A percentile compares a stretch with the other conserved stretches of the same genome.
These are phyloP conservation scores for Aspergillus glaucus DNA, from an alignment of 2,329 filamentous ascomycete species.

Conservation along the genomic window DNA sequence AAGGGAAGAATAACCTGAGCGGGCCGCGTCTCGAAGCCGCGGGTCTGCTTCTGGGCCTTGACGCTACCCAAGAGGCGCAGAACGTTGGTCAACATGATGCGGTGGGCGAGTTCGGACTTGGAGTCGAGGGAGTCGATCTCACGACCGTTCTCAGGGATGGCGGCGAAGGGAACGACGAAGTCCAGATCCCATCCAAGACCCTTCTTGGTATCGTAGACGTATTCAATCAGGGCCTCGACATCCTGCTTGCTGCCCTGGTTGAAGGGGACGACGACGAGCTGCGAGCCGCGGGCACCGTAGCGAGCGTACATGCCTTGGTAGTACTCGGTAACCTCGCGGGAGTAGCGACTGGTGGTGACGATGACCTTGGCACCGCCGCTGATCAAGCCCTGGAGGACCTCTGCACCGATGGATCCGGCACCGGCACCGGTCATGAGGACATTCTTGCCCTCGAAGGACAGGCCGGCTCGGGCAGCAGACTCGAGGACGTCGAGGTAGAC, in stretches of 20 bases:
- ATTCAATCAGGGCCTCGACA: constrained; percentile 85
- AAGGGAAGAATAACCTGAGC: constrained; percentile 94
- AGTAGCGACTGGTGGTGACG: constrained; percentile 95
- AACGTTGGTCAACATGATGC: constrained; percentile 98
- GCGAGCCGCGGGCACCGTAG: constrained; percentile 86
- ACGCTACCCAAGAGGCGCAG: constrained; percentile 83
- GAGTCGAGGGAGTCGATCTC: constrained; percentile 97
- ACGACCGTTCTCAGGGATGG: constrained; percentile 94
- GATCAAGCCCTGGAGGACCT: constrained; percentile 91
- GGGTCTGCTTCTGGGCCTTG: constrained; percentile 81
- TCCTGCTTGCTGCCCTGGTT: constrained; percentile 99
- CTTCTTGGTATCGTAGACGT: constrained; percentile 94
- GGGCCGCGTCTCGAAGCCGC: constrained; percentile 88
- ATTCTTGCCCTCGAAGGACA: constrained; percentile 91
- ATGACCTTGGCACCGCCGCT: constrained; percentile 95
- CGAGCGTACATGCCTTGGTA: constrained; percentile 98
- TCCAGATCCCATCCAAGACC: constrained; percentile 98
- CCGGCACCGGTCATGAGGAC: constrained; percentile 97
- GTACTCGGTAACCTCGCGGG: constrained; percentile 95
- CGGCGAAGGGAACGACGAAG: constrained; percentile 91
- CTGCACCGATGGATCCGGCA: constrained; percentile 94
- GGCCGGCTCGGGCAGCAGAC: constrained; percentile 76
- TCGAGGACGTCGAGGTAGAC: constrained; percentile 89
- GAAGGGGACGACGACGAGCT: constrained; percentile 96
- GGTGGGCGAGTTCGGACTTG: constrained; percentile 94